Conservation (phyloP, 2,329 filamentous ascomycete genomes). For the Venturia carpophila region DNA sequence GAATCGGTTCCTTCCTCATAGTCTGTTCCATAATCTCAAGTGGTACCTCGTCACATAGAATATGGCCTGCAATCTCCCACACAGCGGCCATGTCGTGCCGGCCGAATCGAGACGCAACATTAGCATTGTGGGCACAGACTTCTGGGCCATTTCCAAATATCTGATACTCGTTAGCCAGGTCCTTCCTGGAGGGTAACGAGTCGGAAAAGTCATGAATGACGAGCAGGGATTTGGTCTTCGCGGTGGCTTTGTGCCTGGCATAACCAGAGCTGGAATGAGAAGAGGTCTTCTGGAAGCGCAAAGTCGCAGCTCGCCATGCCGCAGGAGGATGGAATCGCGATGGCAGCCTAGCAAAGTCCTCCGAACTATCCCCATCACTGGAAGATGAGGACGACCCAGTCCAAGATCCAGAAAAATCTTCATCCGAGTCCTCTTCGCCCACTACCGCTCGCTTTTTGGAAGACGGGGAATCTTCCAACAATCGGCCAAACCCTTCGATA, state of each 20-base stretch:
- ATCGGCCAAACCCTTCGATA: conserved; percentile 56
- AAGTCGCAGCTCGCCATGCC: conserved; percentile 44
- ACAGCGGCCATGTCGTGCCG: conserved; percentile 66
- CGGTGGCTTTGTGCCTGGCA: conserved; percentile 25
- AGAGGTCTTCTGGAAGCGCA: conserved; percentile 50
- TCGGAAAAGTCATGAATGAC: conserved; percentile 63
- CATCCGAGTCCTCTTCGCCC: conserved; percentile 30
- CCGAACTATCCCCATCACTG: conserved; percentile 30
- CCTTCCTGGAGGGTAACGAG: conserved; percentile 68
- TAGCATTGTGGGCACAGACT: conserved; percentile 77
- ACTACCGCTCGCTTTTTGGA: conserved; percentile 20
- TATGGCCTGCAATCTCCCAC: conserved; percentile 72
- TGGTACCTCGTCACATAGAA: conserved; percentile 70
- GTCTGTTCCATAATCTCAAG: conserved; percentile 54
- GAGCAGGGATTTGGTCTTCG: conserved; percentile 58
- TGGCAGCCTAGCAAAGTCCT: conserved; percentile 38
- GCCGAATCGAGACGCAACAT: conserved; percentile 63
- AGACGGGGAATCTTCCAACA: conserved; percentile 38
- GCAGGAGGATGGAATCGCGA: conserved; percentile 43
- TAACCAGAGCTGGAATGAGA: conserved; percentile 27
- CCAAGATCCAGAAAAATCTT: conserved; percentile 21
- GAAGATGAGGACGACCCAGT: conserved; percentile 27
- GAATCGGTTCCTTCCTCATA: conserved; percentile 50
- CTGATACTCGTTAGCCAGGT: conserved; percentile 69
- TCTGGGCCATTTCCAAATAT: conserved; percentile 77